Evolutionary conservation across 2,329 filamentous ascomycete genomes (phyloP).

Genomic region (Penicillium sp.): DNA sequence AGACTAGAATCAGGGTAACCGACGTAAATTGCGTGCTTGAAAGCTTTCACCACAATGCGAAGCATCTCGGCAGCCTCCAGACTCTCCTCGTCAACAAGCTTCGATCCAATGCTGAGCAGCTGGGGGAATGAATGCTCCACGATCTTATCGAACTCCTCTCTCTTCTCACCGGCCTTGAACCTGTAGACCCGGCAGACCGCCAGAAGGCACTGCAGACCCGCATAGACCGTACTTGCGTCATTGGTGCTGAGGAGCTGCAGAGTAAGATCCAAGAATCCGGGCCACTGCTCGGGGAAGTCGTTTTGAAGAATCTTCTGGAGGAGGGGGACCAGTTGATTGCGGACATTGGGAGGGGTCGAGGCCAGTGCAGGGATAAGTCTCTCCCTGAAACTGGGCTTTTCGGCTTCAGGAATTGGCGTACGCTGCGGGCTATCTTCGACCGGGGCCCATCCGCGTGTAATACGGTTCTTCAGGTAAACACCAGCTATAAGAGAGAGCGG

Average conservation of each 20-base stretch:
- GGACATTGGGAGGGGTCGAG: slow-evolving; percentile 72
- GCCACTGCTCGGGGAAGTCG: slow-evolving; percentile 94
- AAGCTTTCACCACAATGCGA: slow-evolving; percentile 89
- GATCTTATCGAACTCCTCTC: slow-evolving; percentile 89
- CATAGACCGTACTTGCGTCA: slow-evolving; percentile 81
- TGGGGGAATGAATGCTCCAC: slow-evolving; percentile 88
- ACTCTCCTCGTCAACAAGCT: slow-evolving; percentile 84
- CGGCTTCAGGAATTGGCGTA: slow-evolving; percentile 77
- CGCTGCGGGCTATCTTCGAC: slow-evolving; percentile 71
- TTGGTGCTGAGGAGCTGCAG: slow-evolving; percentile 83
- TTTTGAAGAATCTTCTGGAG: slow-evolving; percentile 94
- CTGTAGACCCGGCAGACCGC: slow-evolving; percentile 94
- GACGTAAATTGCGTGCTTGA: slow-evolving; percentile 97
- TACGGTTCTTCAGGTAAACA: slow-evolving; percentile 96
- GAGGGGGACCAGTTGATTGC: slow-evolving; percentile 88
- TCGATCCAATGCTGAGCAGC: slow-evolving; percentile 80
- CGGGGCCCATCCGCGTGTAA: slow-evolving; percentile 85
- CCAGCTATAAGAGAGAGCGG: slow-evolving; percentile 60
- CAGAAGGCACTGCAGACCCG: slow-evolving; percentile 87
- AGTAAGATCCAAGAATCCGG: slow-evolving; percentile 88
- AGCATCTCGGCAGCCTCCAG: slow-evolving; percentile 96
- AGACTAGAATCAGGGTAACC: slow-evolving; percentile 32
- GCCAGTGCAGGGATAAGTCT: slow-evolving; percentile 87
- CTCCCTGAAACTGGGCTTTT: slow-evolving; percentile 82
- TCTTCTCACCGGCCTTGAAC: slow-evolving; percentile 79